phyloP scores from a whole-genome alignment of 2,329 filamentous ascomycete species.

The Xylaria hypoxylon region DNA sequence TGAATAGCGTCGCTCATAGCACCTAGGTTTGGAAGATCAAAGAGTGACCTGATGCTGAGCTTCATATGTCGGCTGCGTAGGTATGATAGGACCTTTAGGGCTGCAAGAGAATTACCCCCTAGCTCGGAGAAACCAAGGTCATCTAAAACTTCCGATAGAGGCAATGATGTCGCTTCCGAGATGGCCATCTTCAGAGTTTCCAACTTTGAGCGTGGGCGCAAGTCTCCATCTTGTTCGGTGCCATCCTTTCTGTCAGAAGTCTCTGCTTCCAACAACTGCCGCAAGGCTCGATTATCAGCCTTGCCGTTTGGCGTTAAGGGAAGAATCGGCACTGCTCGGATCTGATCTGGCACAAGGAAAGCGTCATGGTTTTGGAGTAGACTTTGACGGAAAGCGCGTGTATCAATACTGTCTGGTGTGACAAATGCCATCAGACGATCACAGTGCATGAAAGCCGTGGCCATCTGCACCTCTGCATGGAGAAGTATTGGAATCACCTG shows the following conservation, averaged over 20 bases:
- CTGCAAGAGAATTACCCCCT: slow-evolving; percentile 17
- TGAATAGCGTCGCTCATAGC: slow-evolving; percentile 5
- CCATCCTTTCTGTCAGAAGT: not conserved
- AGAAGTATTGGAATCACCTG: no score
- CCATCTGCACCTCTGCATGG: no score
- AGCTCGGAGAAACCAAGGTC: slow-evolving; percentile 1
- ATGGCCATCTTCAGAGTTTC: slow-evolving; percentile 14
- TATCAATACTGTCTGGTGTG: slow-evolving; percentile 13
- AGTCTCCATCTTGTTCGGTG: not conserved
- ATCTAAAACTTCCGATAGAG: not conserved
- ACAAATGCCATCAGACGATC: no score
- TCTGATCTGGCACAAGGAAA: slow-evolving; percentile 21
- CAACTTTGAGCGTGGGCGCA: not conserved
- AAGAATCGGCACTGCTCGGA: slow-evolving; percentile 1
- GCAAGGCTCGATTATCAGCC: slow-evolving; percentile 15
- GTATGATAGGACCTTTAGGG: slow-evolving; percentile 16
- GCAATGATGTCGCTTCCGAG: slow-evolving; percentile 6
- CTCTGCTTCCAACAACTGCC: not conserved
- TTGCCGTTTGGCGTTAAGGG: slow-evolving; percentile 25
- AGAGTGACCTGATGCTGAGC: not conserved
- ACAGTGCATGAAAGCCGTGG: no score
- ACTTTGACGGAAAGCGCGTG: slow-evolving; percentile 4
- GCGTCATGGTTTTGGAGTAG: not conserved
- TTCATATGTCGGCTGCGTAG: slow-evolving; percentile 6
- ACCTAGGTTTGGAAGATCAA: slow-evolving; percentile 9